Conservation (phyloP, 768 basidiomycete species). For the Botryobasidium botryosum region DNA sequence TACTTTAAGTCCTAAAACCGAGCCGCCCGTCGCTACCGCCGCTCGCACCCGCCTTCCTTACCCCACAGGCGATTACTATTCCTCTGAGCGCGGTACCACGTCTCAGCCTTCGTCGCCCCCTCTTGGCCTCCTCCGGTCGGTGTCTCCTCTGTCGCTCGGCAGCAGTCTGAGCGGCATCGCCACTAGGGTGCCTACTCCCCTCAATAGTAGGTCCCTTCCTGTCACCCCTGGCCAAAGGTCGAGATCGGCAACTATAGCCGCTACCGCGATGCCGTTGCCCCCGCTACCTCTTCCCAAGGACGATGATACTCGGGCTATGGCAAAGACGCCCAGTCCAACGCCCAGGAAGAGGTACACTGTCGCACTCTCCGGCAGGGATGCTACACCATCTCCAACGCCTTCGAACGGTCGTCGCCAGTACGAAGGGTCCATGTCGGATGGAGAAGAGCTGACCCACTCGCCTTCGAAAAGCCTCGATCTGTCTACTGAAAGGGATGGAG, state of each 20-base stretch:
- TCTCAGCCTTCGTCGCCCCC: slow-evolving; percentile 22
- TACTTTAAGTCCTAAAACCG: too few species aligned
- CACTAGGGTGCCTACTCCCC: neutral
- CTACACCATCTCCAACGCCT: too few species aligned
- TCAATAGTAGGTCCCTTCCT: slow-evolving; percentile 15
- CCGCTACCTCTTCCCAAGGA: slow-evolving; percentile 5
- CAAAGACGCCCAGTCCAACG: slow-evolving; percentile 42
- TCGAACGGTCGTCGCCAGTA: too few species aligned
- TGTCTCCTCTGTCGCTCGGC: slow-evolving; percentile 18
- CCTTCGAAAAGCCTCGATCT: too few species aligned
- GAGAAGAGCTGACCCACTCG: too few species aligned
- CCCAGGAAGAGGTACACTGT: slow-evolving; percentile 71
- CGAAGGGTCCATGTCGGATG: too few species aligned
- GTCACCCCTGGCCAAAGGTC: slow-evolving; percentile 3
- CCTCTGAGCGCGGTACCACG: slow-evolving; percentile 37
- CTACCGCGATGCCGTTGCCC: slow-evolving; percentile 1
- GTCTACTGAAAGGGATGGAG: slow-evolving; percentile 20
- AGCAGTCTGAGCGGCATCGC: neutral
- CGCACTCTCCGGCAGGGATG: slow-evolving; percentile 60
- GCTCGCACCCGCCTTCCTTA: slow-evolving; percentile 55
- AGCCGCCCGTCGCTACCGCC: too few species aligned
- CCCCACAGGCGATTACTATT: slow-evolving; percentile 68
- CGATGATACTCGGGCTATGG: slow-evolving; percentile 24
- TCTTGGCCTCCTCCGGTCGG: slow-evolving; percentile 38
- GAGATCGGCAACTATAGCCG: slow-evolving; percentile 2